Percentiles rank a stretch among this genome's conserved stretches.
Evolutionary conservation across 2,329 filamentous ascomycete species (phyloP).

Genomic region (Ophiostoma tasmaniense): DNA sequence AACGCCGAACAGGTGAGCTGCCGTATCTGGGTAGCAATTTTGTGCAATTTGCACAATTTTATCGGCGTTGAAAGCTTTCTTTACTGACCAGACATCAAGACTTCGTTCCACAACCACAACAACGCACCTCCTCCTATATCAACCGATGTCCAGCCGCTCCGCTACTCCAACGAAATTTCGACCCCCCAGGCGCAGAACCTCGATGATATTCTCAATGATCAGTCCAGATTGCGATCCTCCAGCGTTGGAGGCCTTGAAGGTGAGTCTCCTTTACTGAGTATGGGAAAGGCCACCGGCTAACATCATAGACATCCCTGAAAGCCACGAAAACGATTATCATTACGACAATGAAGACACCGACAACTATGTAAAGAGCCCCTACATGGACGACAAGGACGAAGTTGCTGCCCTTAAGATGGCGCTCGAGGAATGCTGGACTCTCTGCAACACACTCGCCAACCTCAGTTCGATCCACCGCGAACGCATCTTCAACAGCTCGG

Average conservation of each 20-base stretch:
- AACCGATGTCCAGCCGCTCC: slow-evolving; percentile 60
- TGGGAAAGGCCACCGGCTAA: background rate
- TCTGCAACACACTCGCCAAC: slow-evolving; percentile 83
- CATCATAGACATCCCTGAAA: slow-evolving; percentile 43
- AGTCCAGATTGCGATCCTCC: slow-evolving; percentile 51
- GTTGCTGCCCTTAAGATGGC: slow-evolving; percentile 63
- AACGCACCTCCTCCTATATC: slow-evolving; percentile 57
- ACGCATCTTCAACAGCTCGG: slow-evolving; percentile 66
- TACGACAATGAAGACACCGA: slow-evolving; percentile 29
- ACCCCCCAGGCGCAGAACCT: slow-evolving; percentile 80
- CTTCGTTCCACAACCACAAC: background rate
- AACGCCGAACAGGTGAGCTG: slow-evolving; percentile 30
- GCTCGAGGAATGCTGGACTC: slow-evolving; percentile 81
- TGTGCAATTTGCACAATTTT: background rate
- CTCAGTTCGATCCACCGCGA: slow-evolving; percentile 77
- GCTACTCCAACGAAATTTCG: slow-evolving; percentile 58
- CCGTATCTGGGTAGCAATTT: background rate
- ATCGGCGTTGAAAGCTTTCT: background rate
- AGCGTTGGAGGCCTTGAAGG: slow-evolving; percentile 71
- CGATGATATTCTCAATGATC: slow-evolving; percentile 58
- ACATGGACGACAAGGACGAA: slow-evolving; percentile 44
- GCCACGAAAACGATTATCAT: slow-evolving; percentile 35
- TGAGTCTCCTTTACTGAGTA: slow-evolving; percentile 32
- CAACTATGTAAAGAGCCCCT: slow-evolving; percentile 34
- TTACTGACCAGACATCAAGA: background rate